A percentile compares a stretch with the other conserved stretches of the same genome.
These are phyloP conservation scores for Phytophthora citrophthora DNA, from an alignment of 352 stramenopile genomes.

Conservation along the genomic window DNA sequence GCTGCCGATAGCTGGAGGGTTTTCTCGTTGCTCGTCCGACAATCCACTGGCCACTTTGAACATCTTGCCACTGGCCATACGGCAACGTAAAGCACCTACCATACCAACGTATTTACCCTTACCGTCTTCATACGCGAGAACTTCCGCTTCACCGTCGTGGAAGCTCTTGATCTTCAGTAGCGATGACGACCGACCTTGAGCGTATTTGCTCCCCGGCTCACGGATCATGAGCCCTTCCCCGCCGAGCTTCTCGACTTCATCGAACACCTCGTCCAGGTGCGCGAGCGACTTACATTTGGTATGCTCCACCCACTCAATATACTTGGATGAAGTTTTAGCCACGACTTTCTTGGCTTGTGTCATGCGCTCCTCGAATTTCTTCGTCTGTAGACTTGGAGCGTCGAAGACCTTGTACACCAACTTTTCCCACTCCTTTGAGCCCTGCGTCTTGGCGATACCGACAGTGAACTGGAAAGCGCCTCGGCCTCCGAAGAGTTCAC, in stretches of 20 bases:
- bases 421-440: constrained; percentile 59
- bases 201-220: constrained; percentile 61
- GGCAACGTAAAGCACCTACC: constrained; percentile 60
- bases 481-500: constrained; percentile 73
- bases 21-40: constrained; percentile 57
- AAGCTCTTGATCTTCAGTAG: constrained; percentile 86
- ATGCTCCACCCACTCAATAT: constrained; percentile 70
- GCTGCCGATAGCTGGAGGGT: constrained; percentile 54
- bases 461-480: constrained; percentile 71
- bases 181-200: constrained; percentile 50
- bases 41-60: constrained; percentile 79
- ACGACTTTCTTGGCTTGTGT: constrained; percentile 37
- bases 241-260: constrained; percentile 60
- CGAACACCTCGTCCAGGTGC: constrained; percentile 62
- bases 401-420: constrained; percentile 82
- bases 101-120: constrained; percentile 74
- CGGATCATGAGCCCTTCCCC: constrained; percentile 81
- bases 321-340: constrained; percentile 32
- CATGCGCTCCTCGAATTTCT: constrained; percentile 73
- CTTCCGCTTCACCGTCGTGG: constrained; percentile 67
- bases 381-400: constrained; percentile 44
- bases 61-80: constrained; percentile 70
- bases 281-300: constrained; percentile 54
- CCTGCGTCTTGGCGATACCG: constrained; percentile 64
- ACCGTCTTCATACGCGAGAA: constrained; percentile 70